Percentiles rank a stretch among this genome's conserved stretches.
These are phyloP conservation scores for Psophocarpus tetragonolobus DNA, from an alignment of 306 rosid genomes.

Conservation along the genomic window DNA sequence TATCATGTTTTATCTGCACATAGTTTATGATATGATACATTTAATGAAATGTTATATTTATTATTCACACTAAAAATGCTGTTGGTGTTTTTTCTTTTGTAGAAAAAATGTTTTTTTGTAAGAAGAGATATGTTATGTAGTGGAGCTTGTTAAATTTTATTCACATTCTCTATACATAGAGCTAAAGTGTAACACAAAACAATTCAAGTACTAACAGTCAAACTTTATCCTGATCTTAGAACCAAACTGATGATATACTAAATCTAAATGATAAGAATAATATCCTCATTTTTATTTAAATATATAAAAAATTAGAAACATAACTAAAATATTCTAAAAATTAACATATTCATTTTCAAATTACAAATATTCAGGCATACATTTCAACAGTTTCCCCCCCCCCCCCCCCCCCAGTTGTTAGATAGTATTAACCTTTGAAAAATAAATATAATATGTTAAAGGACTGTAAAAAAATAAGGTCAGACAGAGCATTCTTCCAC, in stretches of 20 bases:
- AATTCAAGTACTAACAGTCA: background rate
- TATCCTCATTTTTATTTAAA: too few species aligned
- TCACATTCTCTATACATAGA: background rate
- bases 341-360: too few species aligned
- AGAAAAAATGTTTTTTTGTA: background rate
- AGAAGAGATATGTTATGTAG: background rate
- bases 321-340: too few species aligned
- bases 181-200: background rate
- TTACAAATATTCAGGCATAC: background rate
- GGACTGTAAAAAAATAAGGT: background rate
- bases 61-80: background rate
- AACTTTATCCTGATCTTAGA: too few species aligned
- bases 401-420: too few species aligned
- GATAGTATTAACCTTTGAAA: background rate
- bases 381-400: too few species aligned
- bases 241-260: too few species aligned
- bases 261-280: background rate
- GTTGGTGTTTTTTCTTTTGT: background rate
- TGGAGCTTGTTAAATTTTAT: background rate
- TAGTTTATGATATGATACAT: background rate
- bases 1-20: background rate
- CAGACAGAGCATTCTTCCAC: background rate
- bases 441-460: background rate
- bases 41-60: background rate
- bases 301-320: background rate